Conservation (phyloP, 257 asterid species). For the Solanum tarijense region DNA sequence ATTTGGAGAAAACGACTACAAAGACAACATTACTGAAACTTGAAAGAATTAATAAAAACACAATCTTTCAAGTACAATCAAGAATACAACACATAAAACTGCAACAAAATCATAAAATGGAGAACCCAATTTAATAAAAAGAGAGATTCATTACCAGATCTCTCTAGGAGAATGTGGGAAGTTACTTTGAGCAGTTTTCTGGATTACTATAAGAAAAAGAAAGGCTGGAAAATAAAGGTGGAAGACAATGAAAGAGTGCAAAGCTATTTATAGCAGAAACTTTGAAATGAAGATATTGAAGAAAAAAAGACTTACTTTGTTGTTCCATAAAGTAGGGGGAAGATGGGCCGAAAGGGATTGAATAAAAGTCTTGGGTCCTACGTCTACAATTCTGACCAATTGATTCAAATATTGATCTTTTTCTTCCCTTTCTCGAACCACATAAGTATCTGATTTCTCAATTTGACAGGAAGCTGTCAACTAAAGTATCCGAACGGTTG, state of each 20-base stretch:
- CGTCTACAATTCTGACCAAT: neutral
- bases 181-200: neutral
- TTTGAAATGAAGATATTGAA: neutral
- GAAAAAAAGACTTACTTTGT: neutral
- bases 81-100: too few relatives aligned
- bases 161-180: neutral
- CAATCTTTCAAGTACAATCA: neutral
- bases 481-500: too few relatives aligned
- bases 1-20: neutral
- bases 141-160: conserved; percentile 7
- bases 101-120: neutral
- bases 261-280: neutral
- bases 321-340: neutral
- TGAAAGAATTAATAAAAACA: too few relatives aligned
- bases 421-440: neutral
- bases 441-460: neutral
- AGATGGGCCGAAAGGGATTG: neutral
- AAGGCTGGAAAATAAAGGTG: neutral
- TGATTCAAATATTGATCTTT: neutral
- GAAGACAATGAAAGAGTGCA: neutral
- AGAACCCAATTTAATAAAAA: neutral
- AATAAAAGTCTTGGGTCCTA: neutral
- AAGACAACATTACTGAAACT: neutral
- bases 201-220: neutral
- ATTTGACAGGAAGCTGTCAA: neutral